Evolutionary conservation across 2,329 filamentous ascomycete genomes (phyloP).

Genomic region (Hymenotorrendiella dingleyae): DNA sequence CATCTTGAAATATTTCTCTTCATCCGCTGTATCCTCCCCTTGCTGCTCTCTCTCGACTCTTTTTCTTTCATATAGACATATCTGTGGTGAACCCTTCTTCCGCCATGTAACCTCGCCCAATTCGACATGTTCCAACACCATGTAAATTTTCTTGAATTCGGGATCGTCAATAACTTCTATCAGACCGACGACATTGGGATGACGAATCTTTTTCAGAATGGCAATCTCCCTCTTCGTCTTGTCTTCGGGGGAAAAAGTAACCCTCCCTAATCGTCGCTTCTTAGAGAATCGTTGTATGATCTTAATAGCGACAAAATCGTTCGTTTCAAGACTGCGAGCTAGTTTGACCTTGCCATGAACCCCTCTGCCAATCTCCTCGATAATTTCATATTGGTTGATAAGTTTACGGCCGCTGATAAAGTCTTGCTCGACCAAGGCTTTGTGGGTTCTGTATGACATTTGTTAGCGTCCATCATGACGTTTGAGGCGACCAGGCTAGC

Average conservation of each 20-base stretch:
- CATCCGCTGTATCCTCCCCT: slow-evolving; percentile 50
- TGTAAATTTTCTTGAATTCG: slow-evolving; percentile 94
- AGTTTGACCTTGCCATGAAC: slow-evolving; percentile 98
- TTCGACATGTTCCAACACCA: slow-evolving; percentile 92
- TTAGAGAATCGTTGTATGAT: slow-evolving; percentile 96
- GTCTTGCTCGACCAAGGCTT: slow-evolving; percentile 86
- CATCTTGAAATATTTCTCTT: slow-evolving; percentile 53
- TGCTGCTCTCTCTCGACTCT: slow-evolving; percentile 69
- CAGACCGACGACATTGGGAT: slow-evolving; percentile 92
- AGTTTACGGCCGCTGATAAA: slow-evolving; percentile 84
- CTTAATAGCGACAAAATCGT: slow-evolving; percentile 89
- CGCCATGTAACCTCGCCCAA: slow-evolving; percentile 93
- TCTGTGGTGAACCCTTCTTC: slow-evolving; percentile 76
- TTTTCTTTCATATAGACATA: slow-evolving; percentile 75
- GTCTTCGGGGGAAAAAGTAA: slow-evolving; percentile 62
- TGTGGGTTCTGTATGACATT: slow-evolving; percentile 61
- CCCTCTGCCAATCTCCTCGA: slow-evolving; percentile 91
- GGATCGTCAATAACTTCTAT: slow-evolving; percentile 98
- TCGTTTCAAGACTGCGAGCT: slow-evolving; percentile 70
- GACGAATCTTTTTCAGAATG: slow-evolving; percentile 95
- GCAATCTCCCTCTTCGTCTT: slow-evolving; percentile 95
- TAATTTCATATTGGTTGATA: slow-evolving; percentile 96
- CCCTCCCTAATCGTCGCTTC: slow-evolving; percentile 81
- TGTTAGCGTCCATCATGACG: slow-evolving; percentile 16
- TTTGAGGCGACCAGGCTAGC: neutral